A percentile compares a stretch with the other conserved stretches of the same genome.
phyloP scores from a whole-genome alignment of 2,329 filamentous ascomycete genomes.

The Botrytis porri region DNA sequence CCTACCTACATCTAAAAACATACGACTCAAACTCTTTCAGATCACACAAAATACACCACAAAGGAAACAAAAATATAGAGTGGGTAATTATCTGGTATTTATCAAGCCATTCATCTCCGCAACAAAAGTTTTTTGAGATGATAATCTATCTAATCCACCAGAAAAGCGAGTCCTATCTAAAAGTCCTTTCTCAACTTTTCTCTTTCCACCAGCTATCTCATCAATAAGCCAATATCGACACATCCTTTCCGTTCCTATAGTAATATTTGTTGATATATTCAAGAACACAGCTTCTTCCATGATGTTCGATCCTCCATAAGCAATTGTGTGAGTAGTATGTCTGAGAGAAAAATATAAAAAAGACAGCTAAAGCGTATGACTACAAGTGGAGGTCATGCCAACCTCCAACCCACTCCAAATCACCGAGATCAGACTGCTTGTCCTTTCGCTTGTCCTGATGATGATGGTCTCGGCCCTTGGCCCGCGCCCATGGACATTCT shows the following conservation, averaged over 20 bases:
- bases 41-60: not conserved
- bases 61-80: slow-evolving; percentile 30
- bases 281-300: slow-evolving; percentile 9
- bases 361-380: slow-evolving; percentile 26
- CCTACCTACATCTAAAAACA: not conserved
- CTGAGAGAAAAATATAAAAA: slow-evolving; percentile 21
- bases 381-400: slow-evolving; percentile 69
- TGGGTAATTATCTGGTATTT: slow-evolving; percentile 41
- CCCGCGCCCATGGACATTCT: slow-evolving; percentile 49
- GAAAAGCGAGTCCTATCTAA: slow-evolving; percentile 39
- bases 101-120: slow-evolving; percentile 14
- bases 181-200: slow-evolving; percentile 19
- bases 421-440: slow-evolving; percentile 58
- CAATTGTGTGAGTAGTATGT: slow-evolving; percentile 17
- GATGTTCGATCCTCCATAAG: slow-evolving; percentile 24
- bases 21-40: not conserved
- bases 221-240: slow-evolving; percentile 15
- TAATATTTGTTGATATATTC: slow-evolving; percentile 12
- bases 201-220: slow-evolving; percentile 18
- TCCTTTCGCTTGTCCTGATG: slow-evolving; percentile 42
- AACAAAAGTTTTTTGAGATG: slow-evolving; percentile 29
- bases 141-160: slow-evolving; percentile 37
- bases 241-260: slow-evolving; percentile 14
- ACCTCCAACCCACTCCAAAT: slow-evolving; percentile 93
- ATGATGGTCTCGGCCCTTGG: slow-evolving; percentile 46